These are phyloP conservation scores for Poronia punctata DNA, from an alignment of 495 filamentous ascomycete species.

Conservation along the genomic window DNA sequence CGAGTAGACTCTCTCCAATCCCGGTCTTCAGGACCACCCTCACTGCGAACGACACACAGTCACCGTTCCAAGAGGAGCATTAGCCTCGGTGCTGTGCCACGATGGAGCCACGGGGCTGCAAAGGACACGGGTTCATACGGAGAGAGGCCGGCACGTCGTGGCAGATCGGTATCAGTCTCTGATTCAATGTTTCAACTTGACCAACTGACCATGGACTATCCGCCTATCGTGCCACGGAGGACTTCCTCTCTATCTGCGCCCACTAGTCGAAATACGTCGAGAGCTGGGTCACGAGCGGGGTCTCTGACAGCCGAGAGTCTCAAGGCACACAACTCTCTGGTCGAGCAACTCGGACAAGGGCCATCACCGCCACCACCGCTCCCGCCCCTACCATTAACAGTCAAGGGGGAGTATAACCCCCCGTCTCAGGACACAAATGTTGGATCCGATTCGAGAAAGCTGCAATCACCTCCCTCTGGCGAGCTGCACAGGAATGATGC, in stretches of 20 bases:
- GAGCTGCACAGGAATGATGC: slow-evolving; percentile 27
- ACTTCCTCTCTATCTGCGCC: slow-evolving; percentile 65
- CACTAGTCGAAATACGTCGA: slow-evolving; percentile 60
- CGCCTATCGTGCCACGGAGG: slow-evolving; percentile 53
- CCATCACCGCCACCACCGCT: too few species aligned
- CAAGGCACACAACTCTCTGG: slow-evolving; percentile 48
- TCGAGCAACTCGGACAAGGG: slow-evolving; percentile 22
- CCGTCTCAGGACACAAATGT: slow-evolving; percentile 20
- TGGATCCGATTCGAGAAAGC: slow-evolving; percentile 24
- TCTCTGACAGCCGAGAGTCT: slow-evolving; percentile 63
- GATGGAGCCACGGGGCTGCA: slow-evolving; percentile 24
- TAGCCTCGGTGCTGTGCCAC: slow-evolving; percentile 35
- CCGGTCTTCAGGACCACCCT: slow-evolving; percentile 40
- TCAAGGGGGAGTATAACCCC: slow-evolving; percentile 20
- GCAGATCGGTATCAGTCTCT: slow-evolving; percentile 41
- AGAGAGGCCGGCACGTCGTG: slow-evolving; percentile 29
- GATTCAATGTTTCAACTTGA: slow-evolving; percentile 39
- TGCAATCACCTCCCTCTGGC: slow-evolving; percentile 20
- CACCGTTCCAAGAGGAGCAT: slow-evolving; percentile 39
- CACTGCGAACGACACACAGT: slow-evolving; percentile 48
- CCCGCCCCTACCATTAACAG: slow-evolving; percentile 18
- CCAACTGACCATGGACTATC: slow-evolving; percentile 48
- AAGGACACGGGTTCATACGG: slow-evolving; percentile 27
- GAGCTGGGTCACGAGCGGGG: slow-evolving; percentile 41
- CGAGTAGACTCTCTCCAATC: slow-evolving; percentile 58